A percentile compares a stretch with the other conserved stretches of the same genome.
Conservation (phyloP, 352 stramenopile genomes). For the Phytophthora tentaculata region DNA sequence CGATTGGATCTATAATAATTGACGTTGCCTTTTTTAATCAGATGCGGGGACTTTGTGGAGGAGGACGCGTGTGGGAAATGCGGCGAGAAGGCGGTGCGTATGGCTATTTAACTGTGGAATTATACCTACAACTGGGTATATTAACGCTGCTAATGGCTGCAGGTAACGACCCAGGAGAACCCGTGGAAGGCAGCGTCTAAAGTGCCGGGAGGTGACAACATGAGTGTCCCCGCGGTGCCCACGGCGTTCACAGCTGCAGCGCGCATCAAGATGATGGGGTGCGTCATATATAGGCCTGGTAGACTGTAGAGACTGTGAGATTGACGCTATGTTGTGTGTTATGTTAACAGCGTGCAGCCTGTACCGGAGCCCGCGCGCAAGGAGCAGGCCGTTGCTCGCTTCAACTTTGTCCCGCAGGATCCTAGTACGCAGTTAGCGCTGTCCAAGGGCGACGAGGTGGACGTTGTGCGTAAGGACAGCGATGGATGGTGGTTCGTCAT, state of each 20-base stretch:
- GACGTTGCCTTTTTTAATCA: slow-evolving; percentile 17
- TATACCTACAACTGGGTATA: not conserved
- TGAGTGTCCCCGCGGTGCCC: slow-evolving; percentile 63
- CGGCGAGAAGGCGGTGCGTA: slow-evolving; percentile 65
- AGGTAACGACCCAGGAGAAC: slow-evolving; percentile 52
- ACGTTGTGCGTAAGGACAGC: slow-evolving; percentile 83
- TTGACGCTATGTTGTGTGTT: slow-evolving; percentile 7
- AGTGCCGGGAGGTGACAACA: slow-evolving; percentile 35
- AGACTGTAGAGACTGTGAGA: not conserved
- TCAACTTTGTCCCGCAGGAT: slow-evolving; percentile 83
- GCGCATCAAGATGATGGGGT: slow-evolving; percentile 64
- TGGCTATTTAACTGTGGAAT: not conserved
- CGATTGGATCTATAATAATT: slow-evolving; percentile 3
- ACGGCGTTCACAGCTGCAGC: slow-evolving; percentile 68
- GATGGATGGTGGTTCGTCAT: slow-evolving; percentile 88
- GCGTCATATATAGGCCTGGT: slow-evolving; percentile 7
- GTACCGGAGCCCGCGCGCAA: slow-evolving; percentile 46
- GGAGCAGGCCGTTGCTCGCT: slow-evolving; percentile 76
- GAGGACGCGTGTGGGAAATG: slow-evolving; percentile 61
- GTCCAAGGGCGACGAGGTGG: slow-evolving; percentile 71
- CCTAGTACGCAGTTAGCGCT: slow-evolving; percentile 69
- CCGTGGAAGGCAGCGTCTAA: slow-evolving; percentile 64
- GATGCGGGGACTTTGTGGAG: slow-evolving; percentile 70
- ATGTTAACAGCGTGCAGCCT: slow-evolving; percentile 32
- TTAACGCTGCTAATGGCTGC: slow-evolving; percentile 4